phyloP scores from a whole-genome alignment of 371 early-diverging fungal species.

The Umbelopsis sp. region DNA sequence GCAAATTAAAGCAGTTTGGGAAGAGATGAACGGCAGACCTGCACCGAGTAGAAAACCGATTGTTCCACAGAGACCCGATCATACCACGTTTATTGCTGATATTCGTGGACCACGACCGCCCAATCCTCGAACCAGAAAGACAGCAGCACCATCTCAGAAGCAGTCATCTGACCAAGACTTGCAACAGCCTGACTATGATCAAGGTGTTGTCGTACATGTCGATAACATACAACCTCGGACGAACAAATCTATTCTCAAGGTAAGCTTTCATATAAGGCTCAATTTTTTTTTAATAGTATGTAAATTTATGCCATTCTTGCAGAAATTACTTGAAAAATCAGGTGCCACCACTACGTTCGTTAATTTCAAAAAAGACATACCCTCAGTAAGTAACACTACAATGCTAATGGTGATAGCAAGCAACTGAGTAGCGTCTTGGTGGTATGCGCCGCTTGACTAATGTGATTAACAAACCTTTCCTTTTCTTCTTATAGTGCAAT shows the following conservation, averaged over 20 bases:
- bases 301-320: neutral
- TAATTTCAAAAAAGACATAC: constrained; percentile 16
- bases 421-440: no score
- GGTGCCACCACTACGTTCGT: neutral
- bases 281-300: neutral
- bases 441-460: neutral
- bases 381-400: neutral
- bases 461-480: neutral
- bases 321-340: neutral
- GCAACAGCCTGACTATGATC: neutral
- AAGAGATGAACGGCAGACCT: neutral
- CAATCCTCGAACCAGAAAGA: neutral
- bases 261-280: neutral
- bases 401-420: no score
- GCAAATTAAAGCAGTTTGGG: neutral
- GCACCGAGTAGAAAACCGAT: neutral
- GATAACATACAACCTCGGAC: constrained; percentile 3
- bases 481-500: neutral
- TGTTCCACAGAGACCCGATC: neutral
- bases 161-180: neutral
- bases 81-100: neutral
- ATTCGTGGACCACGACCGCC: neutral
- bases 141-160: neutral
- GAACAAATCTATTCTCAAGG: neutral
- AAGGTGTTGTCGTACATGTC: constrained; percentile 8